Evolutionary conservation across 2,329 filamentous ascomycete species (phyloP), one percentile per base, ranked within the genome.

Genomic region (Colletotrichum gloeosporioides): DNA sequence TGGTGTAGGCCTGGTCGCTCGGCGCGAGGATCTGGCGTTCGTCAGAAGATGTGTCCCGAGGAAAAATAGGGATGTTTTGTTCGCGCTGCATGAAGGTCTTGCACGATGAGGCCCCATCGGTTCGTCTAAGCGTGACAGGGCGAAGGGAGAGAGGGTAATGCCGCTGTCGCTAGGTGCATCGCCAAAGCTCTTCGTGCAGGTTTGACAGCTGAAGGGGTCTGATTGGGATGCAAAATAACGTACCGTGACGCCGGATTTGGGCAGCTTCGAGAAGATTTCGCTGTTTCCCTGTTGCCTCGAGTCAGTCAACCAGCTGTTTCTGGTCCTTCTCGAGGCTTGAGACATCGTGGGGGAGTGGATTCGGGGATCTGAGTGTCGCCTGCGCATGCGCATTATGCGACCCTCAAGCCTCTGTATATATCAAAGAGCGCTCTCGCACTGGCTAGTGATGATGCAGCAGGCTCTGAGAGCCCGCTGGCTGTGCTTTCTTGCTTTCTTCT

Each of bases 1-100:
- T 77, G 25, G 90, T 79, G 84, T 93, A 92, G 25, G 91, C 91
- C 6, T 86, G 84, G 79, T 92, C 90, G 77, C 85, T 89, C 7
- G 92, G 92, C 0, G 89, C 91, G 78, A 92, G 90, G 79, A 93
- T 86, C 83, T 85, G 70, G 22, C 31, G 44, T 36, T 69, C 34
- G 67, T 77, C 44, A 73, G 74, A 63, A 63, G 25, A 55, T 44
- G 3, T 62, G 44, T 53, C 44, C 44, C 44, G n/a, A 22, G n/a
- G 4, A 53, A 3, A 49, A 53, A 13, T 8, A 22, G n/a, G 44
- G 44, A 53, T 8, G 36, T 55, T 75, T 13, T 8, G 16, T 29
- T 53, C 25, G 53, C 32, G 29, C 34, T 27, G 64, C 64, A 66
- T 66, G 39, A 57, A 62, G 25, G 16, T 22, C 59, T 62, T 32